Evolutionary conservation across 192 early-diverging fungal species (phyloP).

Genomic region (Spizellomyces sp.): DNA sequence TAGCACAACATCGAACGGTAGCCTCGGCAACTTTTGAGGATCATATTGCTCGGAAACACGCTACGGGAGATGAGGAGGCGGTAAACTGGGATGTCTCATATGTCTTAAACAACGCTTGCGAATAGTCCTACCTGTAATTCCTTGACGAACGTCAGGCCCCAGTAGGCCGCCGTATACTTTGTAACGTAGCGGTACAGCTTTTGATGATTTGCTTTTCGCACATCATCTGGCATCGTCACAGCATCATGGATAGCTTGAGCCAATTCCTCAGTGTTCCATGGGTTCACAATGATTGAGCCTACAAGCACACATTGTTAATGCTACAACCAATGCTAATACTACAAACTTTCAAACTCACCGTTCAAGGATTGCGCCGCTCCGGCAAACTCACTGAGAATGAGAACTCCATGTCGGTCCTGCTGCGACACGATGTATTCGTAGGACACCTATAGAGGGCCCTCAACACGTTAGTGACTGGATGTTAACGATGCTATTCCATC

Average conservation of each 20-base stretch:
- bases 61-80: conserved; percentile 13
- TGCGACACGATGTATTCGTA: conserved; percentile 97
- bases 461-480: background rate
- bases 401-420: conserved; percentile 86
- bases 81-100: background rate
- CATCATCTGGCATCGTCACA: conserved; percentile 86
- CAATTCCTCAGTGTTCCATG: conserved; percentile 98
- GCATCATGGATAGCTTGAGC: conserved; percentile 87
- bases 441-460: conserved; percentile 52
- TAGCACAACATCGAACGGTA: conserved; percentile 57
- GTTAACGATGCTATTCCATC: background rate
- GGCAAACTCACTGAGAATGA: conserved; percentile 97
- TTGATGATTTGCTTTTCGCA: conserved; percentile 80
- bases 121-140: conserved; percentile 59
- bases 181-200: conserved; percentile 93
- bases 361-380: conserved; percentile 98
- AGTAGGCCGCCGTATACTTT: conserved; percentile 97
- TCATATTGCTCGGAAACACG: conserved; percentile 69
- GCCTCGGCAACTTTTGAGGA: conserved; percentile 65
- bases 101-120: background rate
- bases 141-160: conserved; percentile 93
- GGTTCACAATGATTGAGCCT: conserved; percentile 91
- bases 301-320: background rate
- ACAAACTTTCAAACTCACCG: conserved; percentile 50
- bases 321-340: background rate